A percentile compares a stretch with the other conserved stretches of the same genome.
These are phyloP conservation scores for Sclerotinia sclerotiorum DNA, from an alignment of 2,329 filamentous ascomycete species.

Conservation along the genomic window DNA sequence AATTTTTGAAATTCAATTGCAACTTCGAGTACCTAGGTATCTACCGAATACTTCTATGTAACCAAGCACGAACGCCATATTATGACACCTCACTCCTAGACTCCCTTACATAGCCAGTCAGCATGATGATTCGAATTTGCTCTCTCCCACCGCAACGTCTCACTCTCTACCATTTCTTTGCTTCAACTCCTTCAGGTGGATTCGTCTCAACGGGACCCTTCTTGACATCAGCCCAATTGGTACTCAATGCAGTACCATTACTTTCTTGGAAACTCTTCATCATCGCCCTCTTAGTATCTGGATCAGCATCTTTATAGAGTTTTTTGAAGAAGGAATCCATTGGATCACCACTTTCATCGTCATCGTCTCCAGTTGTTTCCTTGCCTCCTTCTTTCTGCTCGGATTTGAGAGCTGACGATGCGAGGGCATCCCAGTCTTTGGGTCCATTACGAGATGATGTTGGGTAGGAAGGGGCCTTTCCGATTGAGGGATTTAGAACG, in stretches of 20 bases:
- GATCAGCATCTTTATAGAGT: conserved; percentile 73
- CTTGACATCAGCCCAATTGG: conserved; percentile 83
- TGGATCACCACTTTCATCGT: conserved; percentile 61
- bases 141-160: no score
- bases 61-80: background rate
- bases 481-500: conserved; percentile 27
- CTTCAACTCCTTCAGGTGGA: conserved; percentile 75
- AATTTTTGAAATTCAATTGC: background rate
- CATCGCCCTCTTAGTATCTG: conserved; percentile 88
- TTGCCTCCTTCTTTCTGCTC: conserved; percentile 36
- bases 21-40: background rate
- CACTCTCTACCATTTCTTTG: conserved; percentile 57
- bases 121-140: background rate
- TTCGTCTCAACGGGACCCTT: conserved; percentile 67
- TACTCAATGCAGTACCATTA: conserved; percentile 88
- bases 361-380: conserved; percentile 39
- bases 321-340: conserved; percentile 88
- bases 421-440: conserved; percentile 90
- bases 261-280: conserved; percentile 96
- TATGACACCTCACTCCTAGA: background rate
- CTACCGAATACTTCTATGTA: background rate
- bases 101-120: background rate
- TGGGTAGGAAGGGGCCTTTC: conserved; percentile 67
- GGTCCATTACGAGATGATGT: conserved; percentile 80
- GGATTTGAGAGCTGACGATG: conserved; percentile 30